Percentiles rank a stretch among this genome's conserved stretches.
These are phyloP conservation scores for Macrophomina phaseolina DNA, from an alignment of 2,329 filamentous ascomycete species.

Conservation along the genomic window DNA sequence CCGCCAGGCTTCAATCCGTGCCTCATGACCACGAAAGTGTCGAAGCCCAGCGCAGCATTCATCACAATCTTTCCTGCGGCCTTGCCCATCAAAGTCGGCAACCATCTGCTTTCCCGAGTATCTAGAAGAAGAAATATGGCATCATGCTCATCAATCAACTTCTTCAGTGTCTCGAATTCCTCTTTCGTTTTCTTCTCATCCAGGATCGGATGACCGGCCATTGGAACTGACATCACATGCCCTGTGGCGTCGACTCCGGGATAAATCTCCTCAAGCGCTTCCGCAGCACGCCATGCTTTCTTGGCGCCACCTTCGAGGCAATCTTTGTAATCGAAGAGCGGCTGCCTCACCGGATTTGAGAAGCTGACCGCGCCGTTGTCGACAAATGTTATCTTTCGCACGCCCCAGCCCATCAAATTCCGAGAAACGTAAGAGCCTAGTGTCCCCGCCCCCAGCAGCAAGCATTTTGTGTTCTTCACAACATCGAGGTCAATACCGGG, in stretches of 20 bases:
- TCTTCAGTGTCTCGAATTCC: conserved; percentile 77
- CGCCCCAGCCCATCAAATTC: conserved; percentile 93
- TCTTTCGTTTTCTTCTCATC: conserved; percentile 71
- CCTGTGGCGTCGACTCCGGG: conserved; percentile 85
- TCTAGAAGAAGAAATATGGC: conserved; percentile 97
- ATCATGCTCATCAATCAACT: conserved; percentile 83
- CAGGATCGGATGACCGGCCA: conserved; percentile 88
- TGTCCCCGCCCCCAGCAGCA: conserved; percentile 90
- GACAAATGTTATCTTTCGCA: conserved; percentile 92
- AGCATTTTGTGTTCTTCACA: conserved; percentile 87
- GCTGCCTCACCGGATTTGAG: conserved; percentile 94
- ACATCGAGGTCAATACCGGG: conserved; percentile 84
- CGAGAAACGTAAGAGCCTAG: conserved; percentile 92
- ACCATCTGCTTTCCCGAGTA: conserved; percentile 90
- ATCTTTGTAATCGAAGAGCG: conserved; percentile 88
- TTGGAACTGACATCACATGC: conserved; percentile 84
- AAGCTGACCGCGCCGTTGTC: conserved; percentile 94
- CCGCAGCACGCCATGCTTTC: conserved; percentile 82
- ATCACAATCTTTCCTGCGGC: conserved; percentile 91
- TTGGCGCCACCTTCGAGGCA: conserved; percentile 82
- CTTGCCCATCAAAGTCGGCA: conserved; percentile 96
- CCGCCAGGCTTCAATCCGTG: conserved; percentile 70
- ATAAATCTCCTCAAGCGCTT: conserved; percentile 83
- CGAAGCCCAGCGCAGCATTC: conserved; percentile 95
- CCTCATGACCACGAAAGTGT: conserved; percentile 96